Conservation (phyloP, 1,284 basidiomycete genomes). For the Ceratobasidium sp. region DNA sequence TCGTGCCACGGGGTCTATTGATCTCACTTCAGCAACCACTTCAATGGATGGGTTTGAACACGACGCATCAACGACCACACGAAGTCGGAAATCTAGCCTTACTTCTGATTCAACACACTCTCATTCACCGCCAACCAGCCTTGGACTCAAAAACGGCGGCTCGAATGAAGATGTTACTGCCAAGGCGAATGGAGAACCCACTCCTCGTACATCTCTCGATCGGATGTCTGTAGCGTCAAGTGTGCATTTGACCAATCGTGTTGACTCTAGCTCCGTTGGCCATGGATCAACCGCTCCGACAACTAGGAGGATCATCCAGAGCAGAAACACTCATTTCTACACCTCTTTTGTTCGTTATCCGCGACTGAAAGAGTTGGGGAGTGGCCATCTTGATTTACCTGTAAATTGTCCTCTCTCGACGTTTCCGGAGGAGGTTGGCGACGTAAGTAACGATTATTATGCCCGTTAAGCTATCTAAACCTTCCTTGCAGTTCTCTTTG, state of each 20-base stretch:
- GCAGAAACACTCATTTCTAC: slow-evolving; percentile 39
- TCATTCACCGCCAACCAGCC: slow-evolving; percentile 35
- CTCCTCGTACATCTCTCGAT: slow-evolving; percentile 32
- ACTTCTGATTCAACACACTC: slow-evolving; percentile 36
- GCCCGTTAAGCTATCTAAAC: slow-evolving; percentile 5
- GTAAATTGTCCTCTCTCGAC: slow-evolving; percentile 88
- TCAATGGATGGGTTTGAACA: slow-evolving; percentile 30
- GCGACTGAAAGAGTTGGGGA: slow-evolving; percentile 51
- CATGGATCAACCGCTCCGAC: slow-evolving; percentile 24
- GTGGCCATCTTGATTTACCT: slow-evolving; percentile 72
- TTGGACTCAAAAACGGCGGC: slow-evolving; percentile 24
- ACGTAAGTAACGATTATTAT: slow-evolving; percentile 68
- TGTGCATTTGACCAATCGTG: slow-evolving; percentile 16
- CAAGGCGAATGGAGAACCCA: slow-evolving; percentile 19
- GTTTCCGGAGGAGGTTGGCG: slow-evolving; percentile 95
- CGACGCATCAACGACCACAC: slow-evolving; percentile 7
- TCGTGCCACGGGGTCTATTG: slow-evolving; percentile 17
- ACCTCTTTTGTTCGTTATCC: slow-evolving; percentile 42
- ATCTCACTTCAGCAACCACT: slow-evolving; percentile 17
- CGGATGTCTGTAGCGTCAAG: slow-evolving; percentile 38
- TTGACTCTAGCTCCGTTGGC: slow-evolving; percentile 23
- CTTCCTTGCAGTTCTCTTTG: slow-evolving; percentile 81
- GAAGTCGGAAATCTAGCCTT: slow-evolving; percentile 40
- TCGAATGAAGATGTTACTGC: slow-evolving; percentile 43
- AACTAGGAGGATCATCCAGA: slow-evolving; percentile 27